Evolutionary conservation across 2,329 filamentous ascomycete genomes (phyloP), one percentile per base, ranked within the genome.

Genomic region (Lasiodiplodia sp.): DNA sequence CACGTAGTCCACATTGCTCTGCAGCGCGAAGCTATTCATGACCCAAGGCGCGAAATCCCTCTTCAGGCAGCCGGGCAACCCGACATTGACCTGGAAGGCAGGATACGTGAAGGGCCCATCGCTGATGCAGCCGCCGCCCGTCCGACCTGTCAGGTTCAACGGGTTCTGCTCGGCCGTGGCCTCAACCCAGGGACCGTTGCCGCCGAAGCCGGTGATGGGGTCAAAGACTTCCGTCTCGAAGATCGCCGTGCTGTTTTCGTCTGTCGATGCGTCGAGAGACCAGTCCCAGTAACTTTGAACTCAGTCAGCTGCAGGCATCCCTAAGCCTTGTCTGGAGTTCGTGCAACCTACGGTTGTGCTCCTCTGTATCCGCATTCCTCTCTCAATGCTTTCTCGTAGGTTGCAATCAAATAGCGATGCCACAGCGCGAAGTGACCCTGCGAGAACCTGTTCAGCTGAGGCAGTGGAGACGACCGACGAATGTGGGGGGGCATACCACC

Each of bases 101-200:
- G 70, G 53, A 11, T 72, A 56, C 71, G 79, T 81, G 76, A 87
- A 87, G 0, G 86, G 86, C 0, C 86, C 86, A 0, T 78, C 80
- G n/a, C 74, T 79, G 4, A 89, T 78, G 73, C 86, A 88, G 1
- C 86, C 87, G 47, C 86, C 86, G 14, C 87, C 87, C 0, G 81
- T 80, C 18, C 85, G 52, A 16, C 52, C 65, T 8, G 65, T 67
- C 7, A 70, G 76, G 53, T 67, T 67, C 4, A 67, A 38, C 14
- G 68, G 71, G 34, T 75, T 75, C 44, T 73, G 73, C 63, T 75
- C 73, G 14, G 74, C 53, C 5, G 75, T 74, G 5, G 71, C 68
- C 5, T 68, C 69, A 0, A 77, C 70, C 37, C 75, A 78, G 64
- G 72, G 69, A 25, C 80, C 77, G 66, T 78, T 78, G 21, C 78